Evolutionary conservation across 108 stramenopile genomes (phyloP), one percentile per base, ranked within the genome.

Genomic region (Stephanodiscus minutulus): DNA sequence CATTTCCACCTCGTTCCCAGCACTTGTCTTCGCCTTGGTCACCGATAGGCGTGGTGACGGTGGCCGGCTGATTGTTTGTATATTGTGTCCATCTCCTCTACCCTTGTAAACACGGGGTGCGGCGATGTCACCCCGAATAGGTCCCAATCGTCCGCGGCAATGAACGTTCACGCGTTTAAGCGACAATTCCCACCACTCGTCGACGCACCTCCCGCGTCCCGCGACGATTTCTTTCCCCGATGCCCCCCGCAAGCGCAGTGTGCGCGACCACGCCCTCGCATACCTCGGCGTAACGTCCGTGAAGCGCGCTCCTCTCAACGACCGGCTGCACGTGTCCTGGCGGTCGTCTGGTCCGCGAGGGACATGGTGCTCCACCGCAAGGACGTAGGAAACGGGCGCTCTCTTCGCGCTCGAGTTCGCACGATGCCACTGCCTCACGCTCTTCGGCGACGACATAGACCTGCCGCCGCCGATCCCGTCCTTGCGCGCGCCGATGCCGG

Each of bases 231-330:
- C 74, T 62, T 74, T 72, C 27, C 44, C 84, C 12, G 72, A 55
- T 39, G 85, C 78, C 6, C 91, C 91, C 18, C 91, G 72, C 17
- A 74, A 41, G 56, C 82, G 76, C 41, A 93, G 83, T 25, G 92
- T 82, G 39, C 81, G 78, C 10, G 85, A 73, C 86, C 84, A 89
- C 10, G 85, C 83, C 36, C 63, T 78, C 10, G 92, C 83, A 68
- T 96, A 96, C 27, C 95, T 69, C 3, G 86, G 88, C 9, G 95
- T 96, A 9, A 96, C 92, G 84, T 96, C 95, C 13, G 90, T 88
- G 52, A 95, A 58, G 12, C 84, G 82, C 17, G 58, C 60, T n/a
- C 60, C 24, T 17, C 50, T 22, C 29, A 35, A 29, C 6, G 12
- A 55, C 22, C 24, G 2, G 25, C 20, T 2, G 27, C 54, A n/a